A percentile compares a stretch with the other conserved stretches of the same genome.
phyloP scores from a whole-genome alignment of 305 asterid genomes.

The Fraxinus ornus region DNA sequence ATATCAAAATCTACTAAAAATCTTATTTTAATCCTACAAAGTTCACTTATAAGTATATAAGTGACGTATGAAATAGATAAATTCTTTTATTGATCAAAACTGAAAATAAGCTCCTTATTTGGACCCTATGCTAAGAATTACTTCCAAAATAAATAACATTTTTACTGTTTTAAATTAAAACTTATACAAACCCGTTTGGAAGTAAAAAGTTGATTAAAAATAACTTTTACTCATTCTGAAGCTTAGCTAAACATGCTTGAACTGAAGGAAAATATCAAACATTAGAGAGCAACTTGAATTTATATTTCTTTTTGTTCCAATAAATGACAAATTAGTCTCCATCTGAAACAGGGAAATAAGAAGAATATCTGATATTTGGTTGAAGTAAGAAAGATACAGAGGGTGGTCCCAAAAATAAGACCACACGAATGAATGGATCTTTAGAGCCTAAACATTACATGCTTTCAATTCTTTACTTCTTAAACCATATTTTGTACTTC shows the following conservation, averaged over 20 bases:
- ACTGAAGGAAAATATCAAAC: neutral
- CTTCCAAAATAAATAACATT: neutral
- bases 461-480: neutral
- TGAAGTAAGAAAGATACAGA: neutral
- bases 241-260: neutral
- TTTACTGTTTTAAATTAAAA: neutral
- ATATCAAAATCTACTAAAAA: too few relatives aligned
- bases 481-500: neutral
- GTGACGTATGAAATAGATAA: neutral
- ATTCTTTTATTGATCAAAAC: neutral
- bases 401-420: neutral
- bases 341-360: neutral
- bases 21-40: neutral
- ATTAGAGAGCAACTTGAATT: neutral
- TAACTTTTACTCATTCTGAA: neutral
- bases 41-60: neutral
- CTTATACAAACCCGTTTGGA: neutral
- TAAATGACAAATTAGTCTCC: neutral
- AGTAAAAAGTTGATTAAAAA: neutral
- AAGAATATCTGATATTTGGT: neutral
- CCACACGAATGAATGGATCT: neutral
- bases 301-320: neutral
- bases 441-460: neutral
- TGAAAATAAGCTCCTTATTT: neutral
- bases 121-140: neutral